These are phyloP conservation scores for Rhizopus sp. DNA, from an alignment of 371 early-diverging fungal genomes.

Conservation along the genomic window DNA sequence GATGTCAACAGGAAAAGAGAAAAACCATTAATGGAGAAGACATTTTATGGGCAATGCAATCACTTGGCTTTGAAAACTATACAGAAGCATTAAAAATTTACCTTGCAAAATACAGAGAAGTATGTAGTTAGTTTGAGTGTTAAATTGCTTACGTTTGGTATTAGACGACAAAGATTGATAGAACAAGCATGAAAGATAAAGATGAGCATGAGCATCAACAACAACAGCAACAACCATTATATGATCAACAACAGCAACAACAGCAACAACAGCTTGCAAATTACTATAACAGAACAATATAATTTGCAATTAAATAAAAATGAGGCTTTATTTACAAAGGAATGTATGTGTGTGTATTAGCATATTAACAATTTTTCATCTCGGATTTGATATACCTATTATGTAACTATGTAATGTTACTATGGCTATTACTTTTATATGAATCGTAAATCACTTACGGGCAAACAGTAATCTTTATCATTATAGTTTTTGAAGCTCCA, in stretches of 20 bases:
- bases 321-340: background rate
- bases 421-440: background rate
- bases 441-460: conserved; percentile 16
- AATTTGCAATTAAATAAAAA: conserved; percentile 5
- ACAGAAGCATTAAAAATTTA: conserved; percentile 94
- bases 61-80: conserved; percentile 98
- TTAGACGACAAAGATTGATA: conserved; percentile 62
- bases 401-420: conserved; percentile 17
- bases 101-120: conserved; percentile 90
- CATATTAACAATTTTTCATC: conserved; percentile 17
- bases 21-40: conserved; percentile 99
- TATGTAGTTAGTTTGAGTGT: conserved; percentile 24
- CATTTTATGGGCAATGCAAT: conserved; percentile 98
- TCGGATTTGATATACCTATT: conserved; percentile 19
- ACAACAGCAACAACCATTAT: conserved; percentile 6
- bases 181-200: conserved; percentile 50
- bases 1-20: conserved; percentile 94
- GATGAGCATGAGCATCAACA: conserved; percentile 51
- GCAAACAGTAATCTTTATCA: conserved; percentile 21
- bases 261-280: conserved; percentile 18
- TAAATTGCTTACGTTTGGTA: background rate
- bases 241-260: conserved; percentile 11
- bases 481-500: conserved; percentile 2
- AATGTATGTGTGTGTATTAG: background rate
- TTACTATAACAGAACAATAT: conserved; percentile 27